Conservation (phyloP, 2,329 filamentous ascomycete species). For the Beauveria medogensis region DNA sequence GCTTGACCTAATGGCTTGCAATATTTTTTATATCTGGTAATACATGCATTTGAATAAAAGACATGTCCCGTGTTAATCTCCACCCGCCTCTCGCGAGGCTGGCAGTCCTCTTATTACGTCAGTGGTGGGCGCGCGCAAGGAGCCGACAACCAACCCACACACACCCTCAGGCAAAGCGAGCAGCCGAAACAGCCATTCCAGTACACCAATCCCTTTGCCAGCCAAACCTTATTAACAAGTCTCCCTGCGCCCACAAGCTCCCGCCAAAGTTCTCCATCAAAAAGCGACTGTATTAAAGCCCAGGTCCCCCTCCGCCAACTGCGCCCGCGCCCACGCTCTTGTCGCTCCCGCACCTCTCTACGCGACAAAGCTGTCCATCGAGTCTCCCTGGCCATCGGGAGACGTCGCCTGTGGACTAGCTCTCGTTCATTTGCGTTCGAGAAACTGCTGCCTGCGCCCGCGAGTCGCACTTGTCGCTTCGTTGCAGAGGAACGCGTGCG, state of each 20-base stretch:
- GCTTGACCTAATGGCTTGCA: too few relatives aligned
- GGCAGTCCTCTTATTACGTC: background rate
- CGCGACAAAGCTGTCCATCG: background rate
- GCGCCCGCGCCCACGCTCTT: background rate
- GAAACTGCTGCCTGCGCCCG: background rate
- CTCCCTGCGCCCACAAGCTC: background rate
- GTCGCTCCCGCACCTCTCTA: background rate
- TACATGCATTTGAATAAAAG: too few relatives aligned
- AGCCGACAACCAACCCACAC: background rate
- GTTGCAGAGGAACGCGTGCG: background rate
- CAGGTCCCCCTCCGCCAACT: background rate
- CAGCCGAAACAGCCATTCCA: background rate
- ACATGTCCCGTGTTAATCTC: too few relatives aligned
- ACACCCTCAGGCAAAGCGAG: background rate
- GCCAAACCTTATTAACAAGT: background rate
- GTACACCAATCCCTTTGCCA: background rate
- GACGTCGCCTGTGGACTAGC: background rate
- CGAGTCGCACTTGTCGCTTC: background rate
- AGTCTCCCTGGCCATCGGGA: constrained; percentile 3
- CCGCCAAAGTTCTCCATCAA: background rate
- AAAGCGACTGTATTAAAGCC: background rate
- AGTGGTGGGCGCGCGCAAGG: background rate
- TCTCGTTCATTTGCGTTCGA: background rate
- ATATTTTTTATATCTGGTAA: too few relatives aligned
- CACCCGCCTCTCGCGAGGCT: too few relatives aligned